Evolutionary conservation across 75 land plant species (phyloP), one percentile per base, ranked within the genome.

Genomic region (Larix kaempferi): DNA sequence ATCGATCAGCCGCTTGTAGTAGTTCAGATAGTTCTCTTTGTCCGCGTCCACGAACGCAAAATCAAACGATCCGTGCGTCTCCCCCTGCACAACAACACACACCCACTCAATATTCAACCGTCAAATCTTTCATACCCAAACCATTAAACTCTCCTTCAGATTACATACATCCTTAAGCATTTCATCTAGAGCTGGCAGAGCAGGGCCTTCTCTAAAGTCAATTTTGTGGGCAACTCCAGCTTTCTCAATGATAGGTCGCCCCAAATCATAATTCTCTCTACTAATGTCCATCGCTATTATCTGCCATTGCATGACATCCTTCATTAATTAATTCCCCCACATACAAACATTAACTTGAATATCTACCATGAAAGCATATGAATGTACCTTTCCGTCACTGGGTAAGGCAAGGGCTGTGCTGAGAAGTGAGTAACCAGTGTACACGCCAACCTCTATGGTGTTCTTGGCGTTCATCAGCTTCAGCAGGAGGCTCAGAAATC

Each of bases 371-470:
- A 39, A 39, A 11, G 54, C 10, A 11, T 49, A 8, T 49, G 54
- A 49, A 8, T 10, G 12, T 61, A 89, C 96, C 82, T 81, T 89
- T 41, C 94, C 96, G 64, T 94, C 94, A 22, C 86, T 84, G 4
- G 96, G 96, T 21, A 93, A 73, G 7, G 96, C 94, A 12, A 93
- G 92, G n/a, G 96, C 96, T 27, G 96, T 91, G 79, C 86, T 60
- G 54, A 91, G 91, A 66, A 93, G 94, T 3, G 94, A 93, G 73
- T 93, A 93, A 17, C 94, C 98, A 29, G 98, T 91, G 77, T 80
- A 91, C 13, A 89, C 92, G 10, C 92, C 94, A n/a, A 89, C 73
- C 81, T 91, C 92, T 72, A 94, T 84, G 4, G 96, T 94, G 54
- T 90, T 94, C 88, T 88, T 94, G 6, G 98, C 98, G 61, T 90